Conservation (phyloP, 352 stramenopile genomes). For the Pythium brachiatum region DNA sequence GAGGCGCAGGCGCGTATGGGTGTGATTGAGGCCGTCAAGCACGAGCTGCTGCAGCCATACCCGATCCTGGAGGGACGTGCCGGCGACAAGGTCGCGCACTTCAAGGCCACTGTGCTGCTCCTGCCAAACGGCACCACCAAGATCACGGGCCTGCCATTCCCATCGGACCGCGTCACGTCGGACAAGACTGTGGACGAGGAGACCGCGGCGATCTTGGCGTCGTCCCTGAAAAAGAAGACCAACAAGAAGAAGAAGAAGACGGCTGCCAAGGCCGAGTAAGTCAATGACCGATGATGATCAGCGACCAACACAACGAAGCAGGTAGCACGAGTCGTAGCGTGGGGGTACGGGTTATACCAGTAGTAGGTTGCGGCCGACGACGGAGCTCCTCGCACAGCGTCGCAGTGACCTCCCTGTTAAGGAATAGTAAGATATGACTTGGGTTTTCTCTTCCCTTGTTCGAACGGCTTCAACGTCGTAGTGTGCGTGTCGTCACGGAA, state of each 20-base stretch:
- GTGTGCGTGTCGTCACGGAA: conserved; percentile 7
- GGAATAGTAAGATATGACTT: conserved; percentile 34
- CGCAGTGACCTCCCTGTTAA: conserved; percentile 7
- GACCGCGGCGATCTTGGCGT: conserved; percentile 85
- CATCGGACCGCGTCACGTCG: conserved; percentile 87
- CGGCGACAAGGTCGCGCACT: conserved; percentile 97
- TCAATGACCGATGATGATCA: not conserved
- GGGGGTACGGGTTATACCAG: not conserved
- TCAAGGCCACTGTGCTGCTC: conserved; percentile 99
- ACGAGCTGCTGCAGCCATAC: conserved; percentile 97
- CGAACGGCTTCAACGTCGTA: not conserved
- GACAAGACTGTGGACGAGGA: conserved; percentile 93
- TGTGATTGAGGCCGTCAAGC: conserved; percentile 97
- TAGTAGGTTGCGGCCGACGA: not conserved
- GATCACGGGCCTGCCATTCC: conserved; percentile 94
- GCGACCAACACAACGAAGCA: not conserved
- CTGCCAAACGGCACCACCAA: conserved; percentile 94
- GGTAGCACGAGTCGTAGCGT: not conserved
- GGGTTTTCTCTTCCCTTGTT: conserved; percentile 12
- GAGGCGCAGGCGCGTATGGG: conserved; percentile 97
- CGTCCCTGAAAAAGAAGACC: conserved; percentile 95
- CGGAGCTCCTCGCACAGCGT: not conserved
- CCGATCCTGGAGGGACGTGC: conserved; percentile 95
- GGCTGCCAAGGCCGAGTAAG: conserved; percentile 35
- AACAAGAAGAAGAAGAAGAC: conserved; percentile 95